Conservation (phyloP, 2,329 filamentous ascomycete species). For the Paecilomyces sp. region DNA sequence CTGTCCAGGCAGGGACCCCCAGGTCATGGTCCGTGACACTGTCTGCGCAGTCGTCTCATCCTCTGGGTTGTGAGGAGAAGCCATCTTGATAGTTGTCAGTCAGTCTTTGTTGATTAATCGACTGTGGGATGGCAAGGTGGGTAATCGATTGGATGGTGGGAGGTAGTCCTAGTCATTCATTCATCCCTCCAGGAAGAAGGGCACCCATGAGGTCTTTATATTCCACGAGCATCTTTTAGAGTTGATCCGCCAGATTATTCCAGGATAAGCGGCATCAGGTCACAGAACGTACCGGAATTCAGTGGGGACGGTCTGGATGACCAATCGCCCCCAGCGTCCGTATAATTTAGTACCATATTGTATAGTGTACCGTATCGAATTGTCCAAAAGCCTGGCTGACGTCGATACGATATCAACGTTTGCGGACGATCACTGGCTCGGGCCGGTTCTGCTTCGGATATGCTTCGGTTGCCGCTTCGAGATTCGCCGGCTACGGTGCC, state of each 20-base stretch:
- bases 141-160: background rate
- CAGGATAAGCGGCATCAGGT: conserved; percentile 7
- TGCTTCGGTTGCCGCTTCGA: conserved; percentile 1
- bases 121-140: background rate
- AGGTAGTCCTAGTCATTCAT: background rate
- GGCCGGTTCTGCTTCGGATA: background rate
- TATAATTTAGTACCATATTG: background rate
- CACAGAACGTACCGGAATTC: background rate
- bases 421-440: background rate
- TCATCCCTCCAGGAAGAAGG: background rate
- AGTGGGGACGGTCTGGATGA: background rate
- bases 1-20: conserved; percentile 11
- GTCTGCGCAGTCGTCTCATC: conserved; percentile 1
- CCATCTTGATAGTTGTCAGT: conserved; percentile 3
- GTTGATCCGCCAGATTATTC: background rate
- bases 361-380: background rate
- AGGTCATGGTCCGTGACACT: conserved; percentile 18
- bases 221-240: background rate
- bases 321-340: background rate
- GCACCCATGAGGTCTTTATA: background rate
- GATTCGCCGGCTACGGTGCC: conserved; percentile 1
- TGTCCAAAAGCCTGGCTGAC: background rate
- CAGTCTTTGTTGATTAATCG: background rate
- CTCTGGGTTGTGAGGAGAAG: conserved; percentile 1
- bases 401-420: conserved; percentile 1